Evolutionary conservation across 2,329 filamentous ascomycete genomes (phyloP), one percentile per base, ranked within the genome.

Genomic region (Daldinia eschscholtzii): DNA sequence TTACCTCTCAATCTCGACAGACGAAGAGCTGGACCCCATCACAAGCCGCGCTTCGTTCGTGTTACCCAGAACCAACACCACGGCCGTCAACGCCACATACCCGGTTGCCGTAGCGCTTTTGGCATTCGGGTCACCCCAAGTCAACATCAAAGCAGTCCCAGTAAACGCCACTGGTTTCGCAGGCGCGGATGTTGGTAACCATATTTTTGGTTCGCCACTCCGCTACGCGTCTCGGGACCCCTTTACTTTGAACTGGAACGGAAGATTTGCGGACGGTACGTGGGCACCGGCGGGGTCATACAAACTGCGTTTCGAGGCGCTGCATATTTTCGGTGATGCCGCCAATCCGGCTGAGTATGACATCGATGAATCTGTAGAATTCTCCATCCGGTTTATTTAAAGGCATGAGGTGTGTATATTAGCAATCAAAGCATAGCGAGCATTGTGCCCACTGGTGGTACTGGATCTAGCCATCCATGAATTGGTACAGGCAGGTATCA

Each of bases 301-400:
- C 76, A 84, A 82, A 75, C 78, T 88, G 57, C 79, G 79, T 0
- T 78, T 87, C 33, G 81, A 81, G 64, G 83, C 85, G 2, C 75
- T 88, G 69, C 82, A 81, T 65, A 81, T 88, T 65, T 86, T 85
- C 73, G 86, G 86, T 4, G 80, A 88, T 64, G 76, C 77, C 37
- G 75, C 78, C 13, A 79, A 82, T 62, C 67, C 78, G 1, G 77
- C 75, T 3, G 84, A 88, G 56, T 88, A 85, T 77, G 85, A 88
- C 28, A 73, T 78, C 1, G 74, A 75, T 23, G 80, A 83, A 72
- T 81, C 84, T 10, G 73, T 76, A 0, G 61, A 79, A 0, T 86
- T 88, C 66, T 73, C 75, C n/a, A 82, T 88, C 56, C 74, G 75
- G 41, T 88, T 87, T 58, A 60, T 41, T n/a, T 73, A 64, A 65